Base-by-base conservation (phyloP, 2,329 filamentous ascomycete genomes). In the Blastomyces gilchristii region DNA sequence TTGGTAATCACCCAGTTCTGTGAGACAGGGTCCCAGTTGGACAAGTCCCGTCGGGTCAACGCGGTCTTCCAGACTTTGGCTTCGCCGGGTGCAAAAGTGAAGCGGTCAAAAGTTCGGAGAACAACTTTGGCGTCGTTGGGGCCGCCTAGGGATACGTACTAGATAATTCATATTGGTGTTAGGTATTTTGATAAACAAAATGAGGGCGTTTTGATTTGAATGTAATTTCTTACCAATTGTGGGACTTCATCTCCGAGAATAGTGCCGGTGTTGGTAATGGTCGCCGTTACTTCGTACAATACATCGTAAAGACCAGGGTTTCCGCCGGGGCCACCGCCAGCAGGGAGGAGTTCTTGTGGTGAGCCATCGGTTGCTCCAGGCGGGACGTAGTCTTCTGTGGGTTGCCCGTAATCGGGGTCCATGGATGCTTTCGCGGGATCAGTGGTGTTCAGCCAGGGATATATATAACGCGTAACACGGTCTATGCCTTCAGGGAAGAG, bases 1-100 rank as follows among this genome's bases (percentile, higher is more conserved):
- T 77, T 69, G 39, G 78, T 79, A 62, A 87, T 79, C 56, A 91
- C 83, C 92, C 93, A 97, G 79, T 97, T 87, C 80, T 97, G 92
- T n/a, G 77, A 73, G 1, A 72, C 80, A 0, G 83, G 79, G 68
- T 96, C 90, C 92, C 93, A 97, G 78, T 91, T 94, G 73, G 87
- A 91, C 63, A 97, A 68, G 71, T 97, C 93, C 63, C 91, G 85
- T 49, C 92, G 83, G 6, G 86, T 91, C 62, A 97, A 76, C 18
- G 86, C 82, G 0, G 84, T 86, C 0, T 75, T 80, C 79, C 94
- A 95, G 1, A 81, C 83, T 3, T 78, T 80, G 60, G 82, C 85
- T 74, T 85, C 74, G n/a, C 90, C 90, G 0, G 90, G 82, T 3
- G 83, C 79, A 66, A 97, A 86, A 59, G 80, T 81, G 64, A 96